Evolutionary conservation across 139 green algal species (phyloP).

Genomic region (Chlorella ohadii): DNA sequence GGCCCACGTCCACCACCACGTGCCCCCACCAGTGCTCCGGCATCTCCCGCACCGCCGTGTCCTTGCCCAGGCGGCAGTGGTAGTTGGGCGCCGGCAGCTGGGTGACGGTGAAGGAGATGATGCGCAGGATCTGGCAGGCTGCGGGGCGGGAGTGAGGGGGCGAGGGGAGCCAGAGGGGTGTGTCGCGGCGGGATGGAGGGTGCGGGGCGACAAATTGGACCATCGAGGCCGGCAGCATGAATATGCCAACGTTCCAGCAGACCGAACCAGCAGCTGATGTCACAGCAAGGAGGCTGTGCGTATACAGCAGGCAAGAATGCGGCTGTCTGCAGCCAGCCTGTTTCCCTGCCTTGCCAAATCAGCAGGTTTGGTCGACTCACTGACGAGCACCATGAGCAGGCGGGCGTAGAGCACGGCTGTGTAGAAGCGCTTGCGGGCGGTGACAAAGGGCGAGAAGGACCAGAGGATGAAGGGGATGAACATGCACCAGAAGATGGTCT

Average conservation of each 20-base stretch:
- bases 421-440: constrained; percentile 86
- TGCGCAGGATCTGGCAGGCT: constrained; percentile 89
- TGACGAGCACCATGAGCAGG: constrained; percentile 81
- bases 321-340: too few relatives aligned
- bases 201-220: too few relatives aligned
- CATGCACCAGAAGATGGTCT: constrained; percentile 79
- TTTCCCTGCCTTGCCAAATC: too few relatives aligned
- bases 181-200: too few relatives aligned
- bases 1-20: constrained; percentile 72
- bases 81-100: constrained; percentile 88
- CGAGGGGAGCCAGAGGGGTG: background rate
- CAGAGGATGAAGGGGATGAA: constrained; percentile 84
- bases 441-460: constrained; percentile 89
- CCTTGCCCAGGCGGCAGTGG: constrained; percentile 78
- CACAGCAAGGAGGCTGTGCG: too few relatives aligned
- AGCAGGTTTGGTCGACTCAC: too few relatives aligned
- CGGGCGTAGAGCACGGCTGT: constrained; percentile 85
- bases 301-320: too few relatives aligned
- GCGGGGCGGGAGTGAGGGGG: background rate
- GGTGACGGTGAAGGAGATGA: constrained; percentile 88
- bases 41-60: constrained; percentile 63
- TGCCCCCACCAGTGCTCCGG: constrained; percentile 79
- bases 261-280: too few relatives aligned
- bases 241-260: too few relatives aligned
- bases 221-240: too few relatives aligned